A percentile compares a stretch with the other conserved stretches of the same genome.
Conservation (phyloP, 352 stramenopile genomes). For the Globisporangium rhizosaccharum region DNA sequence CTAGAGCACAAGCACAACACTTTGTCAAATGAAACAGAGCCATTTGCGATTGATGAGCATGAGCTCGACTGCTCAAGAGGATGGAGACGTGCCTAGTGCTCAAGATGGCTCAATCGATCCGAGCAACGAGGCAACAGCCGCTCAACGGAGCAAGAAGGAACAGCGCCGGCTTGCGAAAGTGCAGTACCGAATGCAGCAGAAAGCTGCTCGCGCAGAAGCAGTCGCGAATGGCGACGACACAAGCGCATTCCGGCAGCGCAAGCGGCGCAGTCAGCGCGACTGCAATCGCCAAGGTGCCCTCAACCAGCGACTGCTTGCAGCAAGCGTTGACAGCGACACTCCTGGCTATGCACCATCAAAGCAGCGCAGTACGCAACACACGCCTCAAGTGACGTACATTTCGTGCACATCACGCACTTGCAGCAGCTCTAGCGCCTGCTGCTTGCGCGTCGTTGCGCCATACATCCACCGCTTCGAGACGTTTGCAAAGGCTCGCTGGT, state of each 20-base stretch:
- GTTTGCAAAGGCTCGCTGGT: constrained; percentile 90
- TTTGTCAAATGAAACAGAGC: too few relatives aligned
- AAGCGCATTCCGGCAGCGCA: constrained; percentile 18
- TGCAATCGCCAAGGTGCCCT: constrained; percentile 10
- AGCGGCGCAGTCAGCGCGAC: constrained; percentile 36
- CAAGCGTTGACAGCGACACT: constrained; percentile 8
- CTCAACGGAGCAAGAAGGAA: constrained; percentile 39
- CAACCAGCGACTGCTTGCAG: neutral
- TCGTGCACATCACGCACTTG: constrained; percentile 18
- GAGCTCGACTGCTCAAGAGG: too few relatives aligned
- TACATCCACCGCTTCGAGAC: constrained; percentile 91
- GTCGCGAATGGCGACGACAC: constrained; percentile 3
- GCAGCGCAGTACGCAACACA: neutral
- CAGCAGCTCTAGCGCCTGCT: constrained; percentile 2
- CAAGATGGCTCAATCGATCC: too few relatives aligned
- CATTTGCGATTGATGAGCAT: too few relatives aligned
- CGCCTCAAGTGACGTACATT: neutral
- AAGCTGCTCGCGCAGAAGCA: constrained; percentile 18
- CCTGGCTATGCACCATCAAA: neutral
- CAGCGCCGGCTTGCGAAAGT: constrained; percentile 38
- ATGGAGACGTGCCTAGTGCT: too few relatives aligned
- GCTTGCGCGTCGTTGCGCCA: constrained; percentile 56
- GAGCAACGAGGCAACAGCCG: too few relatives aligned
- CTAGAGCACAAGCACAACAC: too few relatives aligned
- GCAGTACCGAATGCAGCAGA: constrained; percentile 31